These are phyloP conservation scores for Xylariaceae sp. DNA, from an alignment of 2,329 filamentous ascomycete genomes.

Conservation along the genomic window DNA sequence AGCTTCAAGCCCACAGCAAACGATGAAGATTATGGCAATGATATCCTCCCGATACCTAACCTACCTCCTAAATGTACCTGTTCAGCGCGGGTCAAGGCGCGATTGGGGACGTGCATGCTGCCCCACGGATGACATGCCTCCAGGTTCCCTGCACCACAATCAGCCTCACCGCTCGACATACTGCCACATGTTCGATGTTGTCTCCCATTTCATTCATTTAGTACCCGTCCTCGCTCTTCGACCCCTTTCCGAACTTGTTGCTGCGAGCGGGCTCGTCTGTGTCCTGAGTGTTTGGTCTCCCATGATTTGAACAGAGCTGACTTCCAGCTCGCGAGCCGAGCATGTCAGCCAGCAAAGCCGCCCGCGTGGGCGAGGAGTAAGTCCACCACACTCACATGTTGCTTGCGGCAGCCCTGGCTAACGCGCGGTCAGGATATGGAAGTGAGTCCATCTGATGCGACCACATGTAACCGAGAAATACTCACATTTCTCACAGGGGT, in stretches of 20 bases:
- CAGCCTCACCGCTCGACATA: slow-evolving; percentile 8
- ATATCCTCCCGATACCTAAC: too few species aligned
- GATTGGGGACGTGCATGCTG: too few species aligned
- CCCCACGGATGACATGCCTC: not conserved
- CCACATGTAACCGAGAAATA: slow-evolving; percentile 6
- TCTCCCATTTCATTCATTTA: too few species aligned
- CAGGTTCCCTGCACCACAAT: not conserved
- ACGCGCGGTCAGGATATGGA: slow-evolving; percentile 71
- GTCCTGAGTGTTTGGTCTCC: slow-evolving; percentile 7
- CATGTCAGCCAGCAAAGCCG: slow-evolving; percentile 61
- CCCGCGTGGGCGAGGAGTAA: slow-evolving; percentile 61
- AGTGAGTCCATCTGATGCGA: slow-evolving; percentile 57
- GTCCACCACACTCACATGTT: slow-evolving; percentile 28
- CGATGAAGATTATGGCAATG: too few species aligned
- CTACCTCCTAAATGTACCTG: too few species aligned
- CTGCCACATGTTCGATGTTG: not conserved
- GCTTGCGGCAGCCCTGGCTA: slow-evolving; percentile 13
- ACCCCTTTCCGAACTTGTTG: too few species aligned
- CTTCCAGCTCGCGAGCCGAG: slow-evolving; percentile 29
- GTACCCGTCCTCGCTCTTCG: too few species aligned
- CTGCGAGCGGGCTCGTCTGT: too few species aligned
- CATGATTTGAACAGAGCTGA: slow-evolving; percentile 23
- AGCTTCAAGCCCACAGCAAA: too few species aligned
- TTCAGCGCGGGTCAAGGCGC: too few species aligned
- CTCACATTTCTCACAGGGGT: slow-evolving; percentile 56